A percentile compares a stretch with the other conserved stretches of the same genome.
phyloP scores from a whole-genome alignment of 1,284 basidiomycete genomes.

The Ceratobasidium sp. region DNA sequence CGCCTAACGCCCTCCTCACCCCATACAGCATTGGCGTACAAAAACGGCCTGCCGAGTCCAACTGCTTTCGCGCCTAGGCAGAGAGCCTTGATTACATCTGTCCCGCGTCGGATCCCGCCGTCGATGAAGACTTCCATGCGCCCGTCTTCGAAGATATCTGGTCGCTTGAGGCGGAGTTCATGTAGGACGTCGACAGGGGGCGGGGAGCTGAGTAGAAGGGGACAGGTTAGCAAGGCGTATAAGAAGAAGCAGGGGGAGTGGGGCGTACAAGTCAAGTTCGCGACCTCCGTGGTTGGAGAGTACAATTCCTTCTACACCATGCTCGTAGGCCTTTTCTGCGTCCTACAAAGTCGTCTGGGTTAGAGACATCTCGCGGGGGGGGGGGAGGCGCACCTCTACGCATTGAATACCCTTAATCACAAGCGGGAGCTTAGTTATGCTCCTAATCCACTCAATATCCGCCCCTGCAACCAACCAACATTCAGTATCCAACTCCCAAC shows the following conservation, averaged over 20 bases:
- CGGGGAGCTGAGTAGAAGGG: constrained; percentile 54
- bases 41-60: constrained; percentile 59
- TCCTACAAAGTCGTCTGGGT: constrained; percentile 52
- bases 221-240: background rate
- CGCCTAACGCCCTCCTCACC: constrained; percentile 59
- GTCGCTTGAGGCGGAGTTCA: constrained; percentile 58
- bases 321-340: constrained; percentile 57
- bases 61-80: constrained; percentile 64
- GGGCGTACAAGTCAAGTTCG: constrained; percentile 52
- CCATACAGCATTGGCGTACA: constrained; percentile 59
- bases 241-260: background rate
- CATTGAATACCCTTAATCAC: constrained; percentile 48
- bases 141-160: constrained; percentile 56
- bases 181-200: constrained; percentile 60
- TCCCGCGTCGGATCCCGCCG: constrained; percentile 62
- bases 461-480: constrained; percentile 32
- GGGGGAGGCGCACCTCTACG: constrained; percentile 31
- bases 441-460: constrained; percentile 49
- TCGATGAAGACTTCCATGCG: constrained; percentile 59
- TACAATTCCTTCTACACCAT: constrained; percentile 60
- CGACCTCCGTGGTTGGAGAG: constrained; percentile 60
- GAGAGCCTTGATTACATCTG: constrained; percentile 63
- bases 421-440: constrained; percentile 46
- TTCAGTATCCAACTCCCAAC: background rate
- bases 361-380: background rate